Conservation (phyloP, 2,329 filamentous ascomycete genomes). For the Penicillium brasilianum region DNA sequence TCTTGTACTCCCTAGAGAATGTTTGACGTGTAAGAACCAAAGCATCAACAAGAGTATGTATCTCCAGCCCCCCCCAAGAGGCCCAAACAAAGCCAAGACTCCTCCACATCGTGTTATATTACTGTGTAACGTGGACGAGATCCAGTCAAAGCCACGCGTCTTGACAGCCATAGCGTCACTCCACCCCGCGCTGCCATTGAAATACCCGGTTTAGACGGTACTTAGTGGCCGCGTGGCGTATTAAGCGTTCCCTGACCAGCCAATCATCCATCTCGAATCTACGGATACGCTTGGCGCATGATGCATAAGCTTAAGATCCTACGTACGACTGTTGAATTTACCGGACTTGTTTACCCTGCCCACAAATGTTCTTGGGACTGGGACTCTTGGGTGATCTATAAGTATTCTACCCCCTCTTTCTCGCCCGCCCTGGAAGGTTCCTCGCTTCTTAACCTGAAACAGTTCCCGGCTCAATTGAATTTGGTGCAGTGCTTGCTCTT, state of each 20-base stretch:
- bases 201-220: neutral
- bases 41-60: too few species aligned
- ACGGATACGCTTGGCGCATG: neutral
- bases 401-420: neutral
- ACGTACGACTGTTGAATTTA: neutral
- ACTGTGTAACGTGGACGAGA: neutral
- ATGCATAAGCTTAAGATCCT: neutral
- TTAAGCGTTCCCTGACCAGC: conserved; percentile 4
- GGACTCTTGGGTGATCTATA: neutral
- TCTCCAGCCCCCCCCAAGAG: neutral
- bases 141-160: conserved; percentile 3
- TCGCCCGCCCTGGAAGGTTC: neutral
- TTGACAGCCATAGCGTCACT: neutral
- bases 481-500: neutral
- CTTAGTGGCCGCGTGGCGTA: neutral
- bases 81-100: neutral
- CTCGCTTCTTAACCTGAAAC: neutral
- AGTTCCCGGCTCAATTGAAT: neutral
- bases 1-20: neutral
- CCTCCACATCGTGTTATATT: neutral
- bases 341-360: conserved; percentile 4
- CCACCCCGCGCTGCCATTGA: neutral
- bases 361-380: neutral
- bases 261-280: neutral
- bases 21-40: neutral